These are phyloP conservation scores for Phytophthora sansomeana DNA, from an alignment of 352 stramenopile species.

Conservation along the genomic window DNA sequence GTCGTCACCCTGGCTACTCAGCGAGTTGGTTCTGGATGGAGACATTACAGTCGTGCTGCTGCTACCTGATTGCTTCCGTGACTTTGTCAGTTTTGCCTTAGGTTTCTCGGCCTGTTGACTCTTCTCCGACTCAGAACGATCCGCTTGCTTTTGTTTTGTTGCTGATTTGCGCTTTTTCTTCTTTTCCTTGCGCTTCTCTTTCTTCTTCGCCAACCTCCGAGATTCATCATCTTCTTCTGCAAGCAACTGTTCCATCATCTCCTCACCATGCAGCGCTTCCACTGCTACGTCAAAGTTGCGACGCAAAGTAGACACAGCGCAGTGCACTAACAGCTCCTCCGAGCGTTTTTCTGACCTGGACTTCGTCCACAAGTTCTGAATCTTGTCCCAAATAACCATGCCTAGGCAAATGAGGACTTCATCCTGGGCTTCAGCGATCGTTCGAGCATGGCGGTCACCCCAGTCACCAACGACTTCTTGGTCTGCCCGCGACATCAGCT, in stretches of 20 bases:
- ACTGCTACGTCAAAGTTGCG: constrained; percentile 88
- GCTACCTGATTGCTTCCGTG: constrained; percentile 34
- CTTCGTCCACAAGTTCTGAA: constrained; percentile 86
- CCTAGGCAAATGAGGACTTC: constrained; percentile 88
- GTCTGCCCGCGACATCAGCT: constrained; percentile 85
- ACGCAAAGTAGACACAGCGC: constrained; percentile 73
- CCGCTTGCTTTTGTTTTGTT: constrained; percentile 73
- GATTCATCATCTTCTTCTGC: constrained; percentile 88
- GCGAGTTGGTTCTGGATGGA: constrained; percentile 52
- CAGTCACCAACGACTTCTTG: constrained; percentile 86
- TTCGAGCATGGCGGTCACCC: constrained; percentile 84
- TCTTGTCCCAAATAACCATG: constrained; percentile 91
- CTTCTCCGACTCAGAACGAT: constrained; percentile 52
- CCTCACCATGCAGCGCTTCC: constrained; percentile 82
- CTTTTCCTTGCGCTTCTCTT: constrained; percentile 91
- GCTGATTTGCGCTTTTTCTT: constrained; percentile 90
- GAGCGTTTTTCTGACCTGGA: constrained; percentile 77
- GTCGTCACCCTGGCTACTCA: constrained; percentile 52
- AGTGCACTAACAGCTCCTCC: constrained; percentile 85
- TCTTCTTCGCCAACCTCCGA: constrained; percentile 80
- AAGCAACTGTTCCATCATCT: constrained; percentile 90
- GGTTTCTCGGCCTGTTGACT: constrained; percentile 39
- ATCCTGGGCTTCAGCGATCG: constrained; percentile 86
- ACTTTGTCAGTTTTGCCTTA: constrained; percentile 37
- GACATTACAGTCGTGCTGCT: constrained; percentile 44